These are phyloP conservation scores for Clarireedia hainanense DNA, from an alignment of 2,329 filamentous ascomycete species.

Conservation along the genomic window DNA sequence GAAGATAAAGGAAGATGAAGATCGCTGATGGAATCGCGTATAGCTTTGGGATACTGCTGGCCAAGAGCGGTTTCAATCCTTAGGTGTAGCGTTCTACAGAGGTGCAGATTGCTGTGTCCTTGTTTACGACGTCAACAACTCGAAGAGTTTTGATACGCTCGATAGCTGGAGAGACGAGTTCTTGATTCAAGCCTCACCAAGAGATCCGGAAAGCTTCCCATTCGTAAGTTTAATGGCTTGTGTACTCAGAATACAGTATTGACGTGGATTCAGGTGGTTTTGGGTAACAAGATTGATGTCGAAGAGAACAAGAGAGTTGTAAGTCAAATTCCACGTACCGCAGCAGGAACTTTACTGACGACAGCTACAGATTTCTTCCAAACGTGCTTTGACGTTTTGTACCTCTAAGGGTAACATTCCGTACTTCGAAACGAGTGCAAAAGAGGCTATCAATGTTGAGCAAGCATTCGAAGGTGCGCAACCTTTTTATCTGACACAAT, in stretches of 20 bases:
- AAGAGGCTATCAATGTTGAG: constrained; percentile 97
- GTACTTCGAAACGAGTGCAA: constrained; percentile 98
- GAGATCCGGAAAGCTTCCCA: constrained; percentile 94
- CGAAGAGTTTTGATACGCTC: constrained; percentile 96
- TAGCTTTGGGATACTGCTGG: constrained; percentile 97
- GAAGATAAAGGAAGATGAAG: not conserved
- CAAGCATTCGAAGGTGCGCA: constrained; percentile 60
- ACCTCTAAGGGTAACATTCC: constrained; percentile 96
- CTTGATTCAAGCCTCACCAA: constrained; percentile 89
- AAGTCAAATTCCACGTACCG: constrained; percentile 26
- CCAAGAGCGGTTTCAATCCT: constrained; percentile 93
- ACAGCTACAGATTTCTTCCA: constrained; percentile 68
- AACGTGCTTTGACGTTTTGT: constrained; percentile 94
- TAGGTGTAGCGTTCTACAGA: constrained; percentile 95
- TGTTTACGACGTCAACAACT: constrained; percentile 98
- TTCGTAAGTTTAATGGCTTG: constrained; percentile 60
- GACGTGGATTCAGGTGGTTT: constrained; percentile 59
- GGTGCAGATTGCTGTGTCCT: constrained; percentile 97
- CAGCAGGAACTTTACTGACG: constrained; percentile 17
- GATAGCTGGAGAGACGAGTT: constrained; percentile 99
- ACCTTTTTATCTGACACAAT: not conserved
- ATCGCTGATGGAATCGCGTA: constrained; percentile 33
- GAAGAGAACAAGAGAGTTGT: constrained; percentile 95
- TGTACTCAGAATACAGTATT: constrained; percentile 8
- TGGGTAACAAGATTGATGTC: constrained; percentile 98